These are phyloP conservation scores for Vachellia pachyceras DNA, from an alignment of 306 rosid genomes.

Conservation along the genomic window DNA sequence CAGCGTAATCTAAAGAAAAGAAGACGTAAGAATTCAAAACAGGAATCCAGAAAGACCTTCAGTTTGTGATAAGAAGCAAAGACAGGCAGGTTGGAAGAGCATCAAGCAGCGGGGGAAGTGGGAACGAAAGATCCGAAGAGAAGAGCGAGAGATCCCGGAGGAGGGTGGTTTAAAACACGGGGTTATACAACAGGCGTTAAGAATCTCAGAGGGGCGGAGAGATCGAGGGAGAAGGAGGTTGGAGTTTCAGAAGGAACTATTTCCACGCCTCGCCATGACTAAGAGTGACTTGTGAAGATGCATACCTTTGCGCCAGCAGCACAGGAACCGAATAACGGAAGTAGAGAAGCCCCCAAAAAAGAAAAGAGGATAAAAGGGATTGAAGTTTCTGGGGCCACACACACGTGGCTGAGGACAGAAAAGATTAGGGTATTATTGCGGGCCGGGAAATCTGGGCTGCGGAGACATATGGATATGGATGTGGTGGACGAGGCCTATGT, in stretches of 20 bases:
- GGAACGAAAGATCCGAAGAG: neutral
- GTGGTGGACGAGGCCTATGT: conserved; percentile 33
- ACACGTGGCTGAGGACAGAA: neutral
- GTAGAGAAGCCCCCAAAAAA: neutral
- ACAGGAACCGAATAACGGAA: neutral
- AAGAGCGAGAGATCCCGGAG: neutral
- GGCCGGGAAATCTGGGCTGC: neutral
- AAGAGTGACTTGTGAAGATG: neutral
- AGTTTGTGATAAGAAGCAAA: conserved; percentile 11
- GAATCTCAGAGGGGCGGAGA: conserved; percentile 38
- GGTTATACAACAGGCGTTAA: neutral
- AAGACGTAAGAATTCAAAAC: neutral
- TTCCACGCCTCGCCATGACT: no score
- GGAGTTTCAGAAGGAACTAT: conserved; percentile 40
- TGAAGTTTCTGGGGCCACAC: neutral
- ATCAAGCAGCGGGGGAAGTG: neutral
- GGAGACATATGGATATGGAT: neutral
- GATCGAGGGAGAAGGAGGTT: conserved; percentile 42
- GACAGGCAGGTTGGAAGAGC: conserved; percentile 3
- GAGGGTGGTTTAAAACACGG: conserved; percentile 1
- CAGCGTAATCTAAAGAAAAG: neutral
- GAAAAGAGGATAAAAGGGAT: neutral
- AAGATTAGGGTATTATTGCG: neutral
- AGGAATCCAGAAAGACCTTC: conserved; percentile 22
- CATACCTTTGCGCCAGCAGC: neutral